Conservation (phyloP, 345 rosid species). For the Sonneratia caseolaris region DNA sequence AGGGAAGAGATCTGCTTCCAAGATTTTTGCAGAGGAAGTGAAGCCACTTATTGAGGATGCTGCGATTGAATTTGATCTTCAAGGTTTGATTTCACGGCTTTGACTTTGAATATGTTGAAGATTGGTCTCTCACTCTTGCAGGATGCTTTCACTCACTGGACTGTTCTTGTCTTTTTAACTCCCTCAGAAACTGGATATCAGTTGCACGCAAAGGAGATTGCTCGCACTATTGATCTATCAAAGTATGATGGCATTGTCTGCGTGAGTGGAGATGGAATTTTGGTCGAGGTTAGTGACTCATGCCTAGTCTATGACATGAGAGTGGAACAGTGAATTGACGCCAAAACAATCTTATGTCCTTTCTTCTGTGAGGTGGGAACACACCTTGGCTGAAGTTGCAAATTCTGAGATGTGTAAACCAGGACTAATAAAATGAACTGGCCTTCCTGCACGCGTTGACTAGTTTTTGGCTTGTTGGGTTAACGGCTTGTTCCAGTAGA, state of each 20-base stretch:
- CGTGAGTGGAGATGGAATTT: constrained; percentile 90
- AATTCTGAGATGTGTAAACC: no score
- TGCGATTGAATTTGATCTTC: constrained; percentile 42
- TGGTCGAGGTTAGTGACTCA: constrained; percentile 68
- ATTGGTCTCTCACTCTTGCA: not conserved
- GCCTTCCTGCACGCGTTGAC: no score
- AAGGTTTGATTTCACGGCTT: constrained; percentile 33
- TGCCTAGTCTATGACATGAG: constrained; percentile 2
- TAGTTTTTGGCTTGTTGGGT: no score
- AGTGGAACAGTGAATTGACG: not conserved
- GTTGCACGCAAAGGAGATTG: constrained; percentile 79
- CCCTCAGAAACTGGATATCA: constrained; percentile 28
- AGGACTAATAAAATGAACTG: no score
- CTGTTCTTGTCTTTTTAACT: not conserved
- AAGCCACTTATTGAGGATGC: constrained; percentile 85
- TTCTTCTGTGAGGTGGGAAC: not conserved
- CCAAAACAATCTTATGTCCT: not conserved
- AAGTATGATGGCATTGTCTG: constrained; percentile 82
- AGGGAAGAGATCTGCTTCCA: constrained; percentile 62
- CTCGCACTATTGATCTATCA: constrained; percentile 41
- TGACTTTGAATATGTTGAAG: not conserved
- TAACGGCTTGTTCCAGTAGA: no score
- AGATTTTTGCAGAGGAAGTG: constrained; percentile 53
- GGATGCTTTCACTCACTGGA: not conserved
- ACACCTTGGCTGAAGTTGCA: no score